Evolutionary conservation across 495 filamentous ascomycete species (phyloP), one percentile per base, ranked within the genome.

Genomic region (Xylaria scruposa): DNA sequence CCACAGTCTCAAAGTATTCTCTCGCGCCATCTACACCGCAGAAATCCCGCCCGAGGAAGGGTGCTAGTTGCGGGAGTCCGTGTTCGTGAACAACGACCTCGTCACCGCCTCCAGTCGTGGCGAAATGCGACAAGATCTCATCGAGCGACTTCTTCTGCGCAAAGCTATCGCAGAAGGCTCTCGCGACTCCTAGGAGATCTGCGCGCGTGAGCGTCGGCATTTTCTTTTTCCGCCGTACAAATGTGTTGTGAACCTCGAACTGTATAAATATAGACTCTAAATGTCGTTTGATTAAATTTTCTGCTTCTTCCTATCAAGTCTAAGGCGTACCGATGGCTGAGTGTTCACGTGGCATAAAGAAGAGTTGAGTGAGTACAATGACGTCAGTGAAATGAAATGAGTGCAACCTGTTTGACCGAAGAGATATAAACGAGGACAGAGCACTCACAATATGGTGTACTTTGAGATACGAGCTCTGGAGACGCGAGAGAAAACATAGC

Each of bases 1-100:
- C 73, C 1, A 91, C 60, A 0, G 81, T 49, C 6, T 77, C 70
- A 56, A 91, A 87, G 75, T 91, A 91, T 6, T 77, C 65, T 21
- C 63, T 68, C 8, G 87, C 74, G 0, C 86, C 88, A 3, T 84
- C 81, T 6, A 46, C 61, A 49, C 89, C 89, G 4, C 73, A 81
- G 75, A 87, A 90, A 13, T 81, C 77, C 0, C 86, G 87, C 21
- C 90, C 89, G 0, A 91, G 80, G 73, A 91, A 91, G 12, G 90
- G 89, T 0, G 85, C 83, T 0, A 86, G 79, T 6, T 76, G 75
- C 4, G 76, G 31, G 13, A 88, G 84, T 8, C 90, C 90, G 79
- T 91, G 87, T 72, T 91, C 90, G 77, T 83, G 78, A 54, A 84
- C 83, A 5, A 81, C 61, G 3, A 78, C 63, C 17, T 80, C 53